These are phyloP conservation scores for Hygrophorus pudorinus DNA, from an alignment of 768 basidiomycete species.

Conservation along the genomic window DNA sequence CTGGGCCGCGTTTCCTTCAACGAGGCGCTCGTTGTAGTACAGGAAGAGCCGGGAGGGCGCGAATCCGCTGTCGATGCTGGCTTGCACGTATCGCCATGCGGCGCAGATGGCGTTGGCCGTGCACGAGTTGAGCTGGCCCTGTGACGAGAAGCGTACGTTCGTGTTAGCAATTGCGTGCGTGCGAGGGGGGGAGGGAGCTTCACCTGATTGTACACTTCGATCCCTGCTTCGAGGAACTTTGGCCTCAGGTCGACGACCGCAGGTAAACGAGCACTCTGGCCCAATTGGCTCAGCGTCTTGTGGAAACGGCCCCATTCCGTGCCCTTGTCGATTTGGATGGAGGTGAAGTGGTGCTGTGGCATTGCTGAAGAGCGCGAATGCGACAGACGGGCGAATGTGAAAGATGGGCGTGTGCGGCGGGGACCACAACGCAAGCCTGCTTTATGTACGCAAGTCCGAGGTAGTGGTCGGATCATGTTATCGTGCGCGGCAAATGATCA, in stretches of 20 bases:
- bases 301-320: neutral
- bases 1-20: too few relatives aligned
- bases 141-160: neutral
- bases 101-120: neutral
- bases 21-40: too few relatives aligned
- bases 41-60: too few relatives aligned
- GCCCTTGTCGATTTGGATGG: neutral
- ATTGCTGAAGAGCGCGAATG: too few relatives aligned
- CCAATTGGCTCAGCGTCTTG: neutral
- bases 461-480: too few relatives aligned
- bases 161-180: neutral
- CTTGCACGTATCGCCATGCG: neutral
- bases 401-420: too few relatives aligned
- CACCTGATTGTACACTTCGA: neutral
- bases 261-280: neutral
- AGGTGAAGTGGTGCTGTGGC: neutral
- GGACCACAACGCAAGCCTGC: too few relatives aligned
- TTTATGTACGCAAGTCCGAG: too few relatives aligned
- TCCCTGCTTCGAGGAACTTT: neutral
- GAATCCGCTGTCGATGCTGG: neutral
- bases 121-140: neutral
- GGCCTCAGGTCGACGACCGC: neutral
- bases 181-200: neutral
- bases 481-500: too few relatives aligned
- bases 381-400: too few relatives aligned